Evolutionary conservation across 108 stramenopile species (phyloP).

Genomic region (Chaetoceros tenuissimus): DNA sequence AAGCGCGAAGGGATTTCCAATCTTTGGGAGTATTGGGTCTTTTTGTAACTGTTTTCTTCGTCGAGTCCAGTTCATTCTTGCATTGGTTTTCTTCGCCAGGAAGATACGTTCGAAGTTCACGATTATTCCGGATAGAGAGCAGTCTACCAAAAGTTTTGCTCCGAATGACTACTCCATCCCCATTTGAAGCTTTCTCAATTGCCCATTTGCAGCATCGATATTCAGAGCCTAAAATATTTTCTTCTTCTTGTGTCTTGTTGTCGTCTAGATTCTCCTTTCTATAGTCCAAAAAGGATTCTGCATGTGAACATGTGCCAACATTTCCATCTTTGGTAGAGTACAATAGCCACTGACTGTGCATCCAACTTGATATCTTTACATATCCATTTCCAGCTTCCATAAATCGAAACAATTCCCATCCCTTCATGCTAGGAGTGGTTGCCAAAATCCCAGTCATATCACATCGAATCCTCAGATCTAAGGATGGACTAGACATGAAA

Average conservation of each 20-base stretch:
- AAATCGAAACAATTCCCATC: slow-evolving; percentile 43
- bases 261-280: no score
- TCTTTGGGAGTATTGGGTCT: background rate
- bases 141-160: slow-evolving; percentile 10
- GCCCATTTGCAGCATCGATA: slow-evolving; percentile 22
- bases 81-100: no score
- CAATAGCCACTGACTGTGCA: slow-evolving; percentile 20
- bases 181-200: slow-evolving; percentile 19
- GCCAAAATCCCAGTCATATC: slow-evolving; percentile 27
- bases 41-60: background rate
- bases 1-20: background rate
- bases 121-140: background rate
- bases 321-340: slow-evolving; percentile 15
- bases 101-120: background rate
- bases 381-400: slow-evolving; percentile 31
- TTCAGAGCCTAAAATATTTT: no score
- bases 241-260: no score
- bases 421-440: slow-evolving; percentile 9
- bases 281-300: background rate
- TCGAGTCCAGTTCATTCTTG: slow-evolving; percentile 2
- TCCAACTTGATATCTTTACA: slow-evolving; percentile 29
- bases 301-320: slow-evolving; percentile 7
- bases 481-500: slow-evolving; percentile 16
- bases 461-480: slow-evolving; percentile 34
- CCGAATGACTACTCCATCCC: slow-evolving; percentile 22